phyloP scores from a whole-genome alignment of 2,329 filamentous ascomycete genomes.

The Penicillium sp. region DNA sequence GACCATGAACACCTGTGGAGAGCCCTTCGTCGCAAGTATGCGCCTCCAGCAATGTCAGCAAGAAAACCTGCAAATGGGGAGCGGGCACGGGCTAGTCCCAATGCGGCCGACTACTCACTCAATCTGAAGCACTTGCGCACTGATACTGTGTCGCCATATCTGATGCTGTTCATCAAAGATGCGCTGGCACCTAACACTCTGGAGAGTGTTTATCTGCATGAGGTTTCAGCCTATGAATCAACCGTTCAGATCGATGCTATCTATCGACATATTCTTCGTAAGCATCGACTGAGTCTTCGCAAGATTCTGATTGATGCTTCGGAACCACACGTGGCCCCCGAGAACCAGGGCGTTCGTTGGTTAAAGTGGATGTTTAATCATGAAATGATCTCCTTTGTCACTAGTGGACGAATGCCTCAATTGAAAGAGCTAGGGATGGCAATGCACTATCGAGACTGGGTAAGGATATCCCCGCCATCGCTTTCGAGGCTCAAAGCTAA shows the following conservation, averaged over 20 bases:
- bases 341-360: constrained; percentile 49
- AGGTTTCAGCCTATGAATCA: constrained; percentile 52
- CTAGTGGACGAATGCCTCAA: constrained; percentile 66
- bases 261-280: constrained; percentile 62
- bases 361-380: constrained; percentile 64
- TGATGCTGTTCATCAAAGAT: constrained; percentile 71
- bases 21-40: constrained; percentile 58
- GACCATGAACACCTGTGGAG: constrained; percentile 72
- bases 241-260: constrained; percentile 63
- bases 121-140: constrained; percentile 69
- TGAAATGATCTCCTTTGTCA: constrained; percentile 66
- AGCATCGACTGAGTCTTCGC: constrained; percentile 64
- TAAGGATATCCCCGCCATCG: constrained; percentile 40
- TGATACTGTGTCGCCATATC: constrained; percentile 61
- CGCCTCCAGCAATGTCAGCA: constrained; percentile 35
- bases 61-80: constrained; percentile 9
- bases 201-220: constrained; percentile 73
- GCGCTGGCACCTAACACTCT: constrained; percentile 71
- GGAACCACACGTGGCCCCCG: constrained; percentile 43
- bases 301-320: constrained; percentile 70
- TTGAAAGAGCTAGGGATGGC: constrained; percentile 66
- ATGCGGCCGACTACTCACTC: constrained; percentile 52
- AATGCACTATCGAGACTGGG: constrained; percentile 72
- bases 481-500: constrained; percentile 12
- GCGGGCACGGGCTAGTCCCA: constrained; percentile 2